Percentiles rank a stretch among this genome's conserved stretches.
Evolutionary conservation across 2,329 filamentous ascomycete species (phyloP).

Genomic region (Neonectria coccinea): DNA sequence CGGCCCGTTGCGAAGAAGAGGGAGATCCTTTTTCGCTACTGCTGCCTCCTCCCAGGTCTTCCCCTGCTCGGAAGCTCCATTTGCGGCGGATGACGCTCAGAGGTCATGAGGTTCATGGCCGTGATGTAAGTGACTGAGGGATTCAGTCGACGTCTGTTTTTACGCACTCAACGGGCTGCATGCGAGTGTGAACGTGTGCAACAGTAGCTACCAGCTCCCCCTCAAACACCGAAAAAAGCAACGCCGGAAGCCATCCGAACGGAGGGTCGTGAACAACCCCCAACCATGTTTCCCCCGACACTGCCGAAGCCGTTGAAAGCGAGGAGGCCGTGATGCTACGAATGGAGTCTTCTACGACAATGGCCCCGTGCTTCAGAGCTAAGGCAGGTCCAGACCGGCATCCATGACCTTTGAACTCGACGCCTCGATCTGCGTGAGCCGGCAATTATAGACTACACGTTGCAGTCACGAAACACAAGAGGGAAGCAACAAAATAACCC

Average conservation of each 20-base stretch:
- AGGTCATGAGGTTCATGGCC: constrained; percentile 4
- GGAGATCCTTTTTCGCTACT: too few species aligned
- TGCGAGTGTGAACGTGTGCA: too few species aligned
- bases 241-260: constrained; percentile 1
- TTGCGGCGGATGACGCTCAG: constrained; percentile 25
- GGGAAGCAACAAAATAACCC: constrained; percentile 16
- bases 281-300: constrained; percentile 3
- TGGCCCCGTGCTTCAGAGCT: constrained; percentile 12
- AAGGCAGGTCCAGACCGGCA: constrained; percentile 23
- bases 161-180: constrained; percentile 10
- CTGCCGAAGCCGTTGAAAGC: constrained; percentile 11
- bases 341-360: not conserved
- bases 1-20: not conserved
- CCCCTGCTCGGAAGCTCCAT: constrained; percentile 28
- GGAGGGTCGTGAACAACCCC: not conserved
- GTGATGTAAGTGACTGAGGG: too few species aligned
- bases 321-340: not conserved
- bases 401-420: constrained; percentile 3
- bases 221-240: not conserved
- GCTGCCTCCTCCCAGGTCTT: constrained; percentile 1
- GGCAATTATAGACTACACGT: constrained; percentile 32
- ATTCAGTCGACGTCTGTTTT: constrained; percentile 1
- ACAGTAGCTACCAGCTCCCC: too few species aligned
- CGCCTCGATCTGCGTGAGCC: not conserved
- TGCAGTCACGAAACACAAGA: constrained; percentile 25